Evolutionary conservation across 2,329 filamentous ascomycete species (phyloP).

Genomic region (Mycogone perniciosa): DNA sequence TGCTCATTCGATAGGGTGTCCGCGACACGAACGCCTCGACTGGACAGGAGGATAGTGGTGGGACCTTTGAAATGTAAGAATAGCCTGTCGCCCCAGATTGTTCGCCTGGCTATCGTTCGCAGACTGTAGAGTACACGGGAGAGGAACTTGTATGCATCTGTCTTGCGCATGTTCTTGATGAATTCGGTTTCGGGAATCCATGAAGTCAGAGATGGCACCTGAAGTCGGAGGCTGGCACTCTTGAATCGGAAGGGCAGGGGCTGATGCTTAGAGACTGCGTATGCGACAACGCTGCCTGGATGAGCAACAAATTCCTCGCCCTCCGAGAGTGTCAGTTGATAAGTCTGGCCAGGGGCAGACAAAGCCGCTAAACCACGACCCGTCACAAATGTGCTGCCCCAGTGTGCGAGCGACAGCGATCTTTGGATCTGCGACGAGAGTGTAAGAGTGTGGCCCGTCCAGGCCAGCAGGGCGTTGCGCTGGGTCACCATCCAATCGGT

Average conservation of each 20-base stretch:
- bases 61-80: slow-evolving; percentile 90
- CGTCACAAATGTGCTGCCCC: slow-evolving; percentile 85
- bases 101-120: slow-evolving; percentile 70
- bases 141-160: slow-evolving; percentile 64
- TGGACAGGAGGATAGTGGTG: slow-evolving; percentile 78
- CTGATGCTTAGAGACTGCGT: slow-evolving; percentile 65
- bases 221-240: slow-evolving; percentile 66
- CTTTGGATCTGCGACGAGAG: slow-evolving; percentile 70
- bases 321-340: slow-evolving; percentile 71
- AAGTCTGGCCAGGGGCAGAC: slow-evolving; percentile 80
- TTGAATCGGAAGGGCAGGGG: slow-evolving; percentile 85
- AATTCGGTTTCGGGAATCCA: slow-evolving; percentile 67
- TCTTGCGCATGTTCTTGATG: slow-evolving; percentile 64
- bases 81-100: slow-evolving; percentile 88
- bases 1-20: slow-evolving; percentile 74
- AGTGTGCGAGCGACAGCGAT: slow-evolving; percentile 72
- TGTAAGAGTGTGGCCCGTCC: slow-evolving; percentile 83
- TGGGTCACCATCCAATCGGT: slow-evolving; percentile 94
- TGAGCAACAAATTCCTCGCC: slow-evolving; percentile 90
- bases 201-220: slow-evolving; percentile 63
- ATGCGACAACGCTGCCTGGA: slow-evolving; percentile 86
- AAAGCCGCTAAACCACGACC: slow-evolving; percentile 82
- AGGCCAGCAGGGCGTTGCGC: slow-evolving; percentile 82
- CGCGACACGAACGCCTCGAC: slow-evolving; percentile 69
- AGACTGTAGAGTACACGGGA: slow-evolving; percentile 60